phyloP scores from a whole-genome alignment of 768 basidiomycete species.

The Boletus sensibilis region DNA sequence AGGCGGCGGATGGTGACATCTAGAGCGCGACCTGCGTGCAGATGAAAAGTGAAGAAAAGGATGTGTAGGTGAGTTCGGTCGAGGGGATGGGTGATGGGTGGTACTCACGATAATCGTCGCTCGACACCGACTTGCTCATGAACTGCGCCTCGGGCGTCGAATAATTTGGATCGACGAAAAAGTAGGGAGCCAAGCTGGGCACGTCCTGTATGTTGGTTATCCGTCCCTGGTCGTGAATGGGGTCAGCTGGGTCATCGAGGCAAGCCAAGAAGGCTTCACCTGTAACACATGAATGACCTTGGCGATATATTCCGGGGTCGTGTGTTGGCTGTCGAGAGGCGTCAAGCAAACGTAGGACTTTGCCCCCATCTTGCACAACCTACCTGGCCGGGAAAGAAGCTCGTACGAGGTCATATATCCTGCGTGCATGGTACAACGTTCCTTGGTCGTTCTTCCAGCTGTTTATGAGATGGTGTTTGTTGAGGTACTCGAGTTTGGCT shows the following conservation, averaged over 20 bases:
- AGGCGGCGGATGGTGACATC: conserved; percentile 4
- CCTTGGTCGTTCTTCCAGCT: conserved; percentile 51
- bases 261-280: conserved; percentile 32
- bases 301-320: conserved; percentile 57
- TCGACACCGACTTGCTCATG: conserved; percentile 47
- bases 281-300: conserved; percentile 61
- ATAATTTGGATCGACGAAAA: conserved; percentile 74
- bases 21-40: conserved; percentile 8
- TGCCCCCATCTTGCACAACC: neutral
- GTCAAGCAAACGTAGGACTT: neutral
- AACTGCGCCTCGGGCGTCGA: conserved; percentile 49
- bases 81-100: too few relatives aligned
- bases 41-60: neutral
- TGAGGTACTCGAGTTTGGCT: conserved; percentile 79
- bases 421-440: conserved; percentile 50
- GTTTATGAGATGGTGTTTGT: conserved; percentile 78
- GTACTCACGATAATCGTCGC: conserved; percentile 46
- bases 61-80: neutral
- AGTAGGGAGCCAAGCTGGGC: conserved; percentile 63
- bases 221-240: conserved; percentile 50
- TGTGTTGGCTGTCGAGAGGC: conserved; percentile 39
- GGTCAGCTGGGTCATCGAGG: neutral
- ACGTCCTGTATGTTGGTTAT: conserved; percentile 71
- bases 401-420: conserved; percentile 53
- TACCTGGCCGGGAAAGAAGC: conserved; percentile 61